Conservation (phyloP, 2,329 filamentous ascomycete genomes). For the Scedosporium dehoogii region DNA sequence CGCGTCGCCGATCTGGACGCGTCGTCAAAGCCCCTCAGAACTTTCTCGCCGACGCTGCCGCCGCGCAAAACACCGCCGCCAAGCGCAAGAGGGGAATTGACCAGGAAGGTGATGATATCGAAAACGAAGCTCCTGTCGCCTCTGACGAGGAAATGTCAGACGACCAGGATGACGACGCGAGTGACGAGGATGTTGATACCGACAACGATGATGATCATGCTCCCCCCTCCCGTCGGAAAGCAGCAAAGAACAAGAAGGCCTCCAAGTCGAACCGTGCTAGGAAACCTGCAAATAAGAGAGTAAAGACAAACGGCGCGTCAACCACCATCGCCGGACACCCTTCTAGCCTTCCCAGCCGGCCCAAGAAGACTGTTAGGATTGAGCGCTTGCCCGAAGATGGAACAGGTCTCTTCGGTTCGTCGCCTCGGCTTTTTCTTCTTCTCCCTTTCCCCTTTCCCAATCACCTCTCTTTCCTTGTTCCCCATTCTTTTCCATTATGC, state of each 20-base stretch:
- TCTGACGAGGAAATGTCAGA: conserved; percentile 35
- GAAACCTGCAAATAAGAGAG: conserved; percentile 53
- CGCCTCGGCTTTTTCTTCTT: neutral
- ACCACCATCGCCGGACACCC: conserved; percentile 16
- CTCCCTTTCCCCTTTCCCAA: neutral
- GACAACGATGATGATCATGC: conserved; percentile 35
- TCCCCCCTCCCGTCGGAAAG: conserved; percentile 23
- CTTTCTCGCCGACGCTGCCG: conserved; percentile 40
- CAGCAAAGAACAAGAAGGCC: conserved; percentile 19
- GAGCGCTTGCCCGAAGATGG: conserved; percentile 37
- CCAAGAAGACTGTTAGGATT: conserved; percentile 45
- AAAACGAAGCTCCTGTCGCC: conserved; percentile 30
- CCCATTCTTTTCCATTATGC: neutral
- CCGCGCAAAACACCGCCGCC: conserved; percentile 25
- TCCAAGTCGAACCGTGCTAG: conserved; percentile 31
- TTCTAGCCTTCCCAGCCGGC: conserved; percentile 38
- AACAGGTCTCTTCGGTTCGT: conserved; percentile 46
- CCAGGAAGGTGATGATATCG: conserved; percentile 35
- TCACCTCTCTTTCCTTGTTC: neutral
- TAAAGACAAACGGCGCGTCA: conserved; percentile 47
- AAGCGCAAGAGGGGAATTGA: conserved; percentile 50
- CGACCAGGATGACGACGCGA: conserved; percentile 28
- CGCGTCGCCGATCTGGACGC: conserved; percentile 60
- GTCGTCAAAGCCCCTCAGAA: conserved; percentile 51
- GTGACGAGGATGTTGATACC: conserved; percentile 18